Conservation (phyloP, 1,284 basidiomycete genomes). For the Tremellales sp. region DNA sequence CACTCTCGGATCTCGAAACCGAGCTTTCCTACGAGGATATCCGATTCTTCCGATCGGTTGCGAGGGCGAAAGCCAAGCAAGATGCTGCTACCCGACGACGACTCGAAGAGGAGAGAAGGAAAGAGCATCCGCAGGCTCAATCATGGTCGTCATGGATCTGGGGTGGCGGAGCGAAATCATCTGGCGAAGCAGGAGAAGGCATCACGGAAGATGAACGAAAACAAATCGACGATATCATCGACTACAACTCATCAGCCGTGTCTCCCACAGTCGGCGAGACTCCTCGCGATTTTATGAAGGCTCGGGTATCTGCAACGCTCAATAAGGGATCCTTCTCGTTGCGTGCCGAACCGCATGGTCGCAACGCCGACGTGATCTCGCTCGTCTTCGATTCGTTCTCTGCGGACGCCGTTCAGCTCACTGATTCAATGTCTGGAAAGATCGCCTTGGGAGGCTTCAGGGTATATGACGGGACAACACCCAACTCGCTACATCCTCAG, state of each 20-base stretch:
- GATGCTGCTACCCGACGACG: conserved; percentile 68
- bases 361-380: conserved; percentile 69
- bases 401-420: conserved; percentile 78
- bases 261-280: conserved; percentile 60
- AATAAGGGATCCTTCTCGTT: conserved; percentile 83
- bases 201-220: conserved; percentile 84
- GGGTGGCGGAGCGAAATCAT: conserved; percentile 56
- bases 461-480: conserved; percentile 87
- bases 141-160: conserved; percentile 84
- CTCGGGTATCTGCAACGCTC: conserved; percentile 71
- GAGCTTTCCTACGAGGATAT: conserved; percentile 93
- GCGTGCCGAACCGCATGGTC: conserved; percentile 63
- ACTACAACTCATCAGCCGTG: conserved; percentile 79
- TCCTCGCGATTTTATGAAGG: conserved; percentile 77
- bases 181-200: conserved; percentile 27
- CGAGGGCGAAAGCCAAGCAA: conserved; percentile 81
- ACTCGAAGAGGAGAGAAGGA: conserved; percentile 63
- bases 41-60: conserved; percentile 95
- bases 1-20: conserved; percentile 67
- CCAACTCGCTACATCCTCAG: conserved; percentile 77
- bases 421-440: conserved; percentile 77
- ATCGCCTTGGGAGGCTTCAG: conserved; percentile 83
- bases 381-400: conserved; percentile 85
- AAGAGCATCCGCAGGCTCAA: conserved; percentile 53
- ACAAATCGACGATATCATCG: conserved; percentile 88